Conservation (phyloP, 257 asterid species). For the Solanum megistacrolobum region DNA sequence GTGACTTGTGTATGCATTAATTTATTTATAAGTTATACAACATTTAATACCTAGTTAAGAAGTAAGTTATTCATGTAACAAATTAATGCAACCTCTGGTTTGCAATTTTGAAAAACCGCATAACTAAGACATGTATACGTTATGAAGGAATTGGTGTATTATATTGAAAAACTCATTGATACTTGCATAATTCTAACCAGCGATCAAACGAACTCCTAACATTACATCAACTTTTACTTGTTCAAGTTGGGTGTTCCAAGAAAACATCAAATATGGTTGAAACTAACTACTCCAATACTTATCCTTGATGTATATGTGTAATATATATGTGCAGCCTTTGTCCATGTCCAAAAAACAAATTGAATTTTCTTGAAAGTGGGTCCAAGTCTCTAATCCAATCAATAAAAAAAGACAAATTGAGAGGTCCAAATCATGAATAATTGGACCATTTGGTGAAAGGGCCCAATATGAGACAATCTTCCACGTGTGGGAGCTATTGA, state of each 20-base stretch:
- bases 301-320: neutral
- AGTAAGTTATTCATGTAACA: too few relatives aligned
- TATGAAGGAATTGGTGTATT: neutral
- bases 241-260: neutral
- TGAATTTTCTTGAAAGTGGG: neutral
- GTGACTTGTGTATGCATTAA: neutral
- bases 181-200: neutral
- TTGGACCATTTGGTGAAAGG: constrained; percentile 18
- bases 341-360: neutral
- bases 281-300: neutral
- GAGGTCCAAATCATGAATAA: constrained; percentile 16
- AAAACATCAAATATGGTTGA: neutral
- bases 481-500: constrained; percentile 18
- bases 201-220: neutral
- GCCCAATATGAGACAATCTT: neutral
- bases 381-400: neutral
- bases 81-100: neutral
- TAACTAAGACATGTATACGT: neutral
- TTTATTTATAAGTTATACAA: neutral
- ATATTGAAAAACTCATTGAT: too few relatives aligned
- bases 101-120: neutral
- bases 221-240: neutral
- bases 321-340: neutral
- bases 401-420: constrained; percentile 4
- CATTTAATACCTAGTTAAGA: neutral